Evolutionary conservation across 805 yeast genomes (phyloP), one percentile per base, ranked within the genome.

Genomic region (Candida methanosorbosa): DNA sequence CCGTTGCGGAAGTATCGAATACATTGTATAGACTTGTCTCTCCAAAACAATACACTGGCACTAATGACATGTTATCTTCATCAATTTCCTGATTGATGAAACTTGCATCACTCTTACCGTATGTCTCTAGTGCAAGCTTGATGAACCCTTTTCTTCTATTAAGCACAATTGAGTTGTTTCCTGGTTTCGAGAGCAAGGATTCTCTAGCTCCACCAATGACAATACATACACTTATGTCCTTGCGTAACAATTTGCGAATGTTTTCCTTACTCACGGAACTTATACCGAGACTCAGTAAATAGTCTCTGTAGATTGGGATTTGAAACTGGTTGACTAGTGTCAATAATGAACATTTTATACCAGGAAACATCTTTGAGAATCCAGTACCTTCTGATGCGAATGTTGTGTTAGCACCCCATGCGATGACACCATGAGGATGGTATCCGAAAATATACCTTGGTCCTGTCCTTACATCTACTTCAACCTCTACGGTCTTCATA

Each of bases 141-240:
- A 92, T 77, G 57, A 92, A 92, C 0, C 98, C 98, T 49, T 79
- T 82, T 27, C 98, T 68, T 42, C 75, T 79, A 27, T 77, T 68
- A 28, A 92, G 59, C 0, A 92, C 84, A 31, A 92, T 60, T 38
- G 81, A 81, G 35, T 72, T 70, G 44, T 75, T 70, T 8, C 75
- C 74, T 0, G 81, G 78, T 35, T 66, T 63, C 5, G 84, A 74
- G 19, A 84, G 54, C 25, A 92, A 63, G 1, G 94, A 77, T 50
- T 92, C 98, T 39, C 86, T 82, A 0, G 97, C 97, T 0, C 98
- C 98, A 2, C 98, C 98, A 18, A 92, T 78, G 1, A 92, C 97
- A 38, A 92, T 78, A 41, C 90, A 82, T 11, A 88, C 81, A 2
- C 94, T 82, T 45, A 75, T 78, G 43, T 80, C 75, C 38, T 75